Evolutionary conservation across 2,329 filamentous ascomycete species (phyloP).

Genomic region (Geoglossum cookeanum): DNA sequence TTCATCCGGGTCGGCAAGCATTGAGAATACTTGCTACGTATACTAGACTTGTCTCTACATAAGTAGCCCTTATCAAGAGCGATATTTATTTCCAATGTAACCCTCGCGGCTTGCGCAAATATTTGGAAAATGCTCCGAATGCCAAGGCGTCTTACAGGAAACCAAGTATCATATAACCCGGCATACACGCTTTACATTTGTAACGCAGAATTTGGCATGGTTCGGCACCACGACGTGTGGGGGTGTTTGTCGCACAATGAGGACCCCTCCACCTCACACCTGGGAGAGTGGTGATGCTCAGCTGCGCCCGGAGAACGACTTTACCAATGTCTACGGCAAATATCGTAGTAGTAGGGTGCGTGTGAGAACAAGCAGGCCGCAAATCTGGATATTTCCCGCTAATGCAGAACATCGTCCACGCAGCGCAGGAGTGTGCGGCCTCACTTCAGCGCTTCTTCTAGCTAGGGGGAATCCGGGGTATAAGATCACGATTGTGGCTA

Average conservation of each 20-base stretch:
- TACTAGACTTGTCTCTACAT: background rate
- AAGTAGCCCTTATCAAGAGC: background rate
- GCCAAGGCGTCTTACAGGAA: too few species aligned
- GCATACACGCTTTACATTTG: too few species aligned
- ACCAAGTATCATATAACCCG: too few species aligned
- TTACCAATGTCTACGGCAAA: conserved; percentile 12
- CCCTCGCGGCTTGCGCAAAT: too few species aligned
- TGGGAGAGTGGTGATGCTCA: too few species aligned
- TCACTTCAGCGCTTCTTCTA: conserved; percentile 44
- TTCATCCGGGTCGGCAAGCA: background rate
- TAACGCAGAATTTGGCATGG: too few species aligned
- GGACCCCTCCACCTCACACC: background rate
- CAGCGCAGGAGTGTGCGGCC: conserved; percentile 45
- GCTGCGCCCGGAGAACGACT: background rate
- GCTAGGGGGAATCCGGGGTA: conserved; percentile 33
- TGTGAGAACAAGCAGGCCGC: background rate
- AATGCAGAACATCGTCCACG: background rate
- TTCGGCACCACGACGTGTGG: too few species aligned
- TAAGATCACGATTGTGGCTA: conserved; percentile 53
- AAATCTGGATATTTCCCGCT: background rate
- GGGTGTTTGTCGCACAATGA: too few species aligned
- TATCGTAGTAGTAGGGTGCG: conserved; percentile 29
- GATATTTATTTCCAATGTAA: background rate
- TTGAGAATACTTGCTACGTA: background rate
- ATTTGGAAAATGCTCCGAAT: too few species aligned